Conservation (phyloP, 139 green algal species). For the Chlamydomonas asymmetrica region DNA sequence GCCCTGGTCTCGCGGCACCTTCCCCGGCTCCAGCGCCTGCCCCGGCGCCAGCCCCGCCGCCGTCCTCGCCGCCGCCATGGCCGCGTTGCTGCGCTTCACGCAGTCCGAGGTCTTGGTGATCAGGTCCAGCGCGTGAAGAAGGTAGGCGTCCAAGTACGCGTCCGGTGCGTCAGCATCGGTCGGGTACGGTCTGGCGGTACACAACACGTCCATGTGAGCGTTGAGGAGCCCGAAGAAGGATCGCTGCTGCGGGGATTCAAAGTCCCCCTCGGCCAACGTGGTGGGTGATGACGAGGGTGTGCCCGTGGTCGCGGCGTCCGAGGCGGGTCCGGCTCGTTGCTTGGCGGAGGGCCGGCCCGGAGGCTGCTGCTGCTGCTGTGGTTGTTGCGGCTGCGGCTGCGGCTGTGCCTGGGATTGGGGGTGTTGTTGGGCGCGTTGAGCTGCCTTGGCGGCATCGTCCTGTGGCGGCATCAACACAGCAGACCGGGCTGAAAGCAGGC, state of each 20-base stretch:
- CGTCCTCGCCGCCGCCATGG: constrained; percentile 20
- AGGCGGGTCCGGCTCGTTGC: not conserved
- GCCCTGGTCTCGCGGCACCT: constrained; percentile 76
- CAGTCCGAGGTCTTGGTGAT: constrained; percentile 71
- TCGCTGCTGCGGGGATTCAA: constrained; percentile 46
- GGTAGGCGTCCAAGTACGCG: constrained; percentile 62
- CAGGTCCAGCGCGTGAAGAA: constrained; percentile 89
- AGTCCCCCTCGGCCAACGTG: constrained; percentile 22
- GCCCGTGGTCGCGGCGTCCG: not conserved
- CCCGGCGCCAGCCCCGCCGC: no score
- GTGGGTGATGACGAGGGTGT: not conserved
- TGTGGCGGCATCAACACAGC: no score
- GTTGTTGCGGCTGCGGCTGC: not conserved
- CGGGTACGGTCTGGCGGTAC: constrained; percentile 54
- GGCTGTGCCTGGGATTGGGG: no score
- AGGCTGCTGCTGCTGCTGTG: no score
- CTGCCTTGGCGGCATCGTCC: no score
- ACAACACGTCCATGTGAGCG: constrained; percentile 64
- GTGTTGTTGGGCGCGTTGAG: no score
- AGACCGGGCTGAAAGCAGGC: no score
- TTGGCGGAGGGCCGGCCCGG: no score
- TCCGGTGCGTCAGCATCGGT: constrained; percentile 28
- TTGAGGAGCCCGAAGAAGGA: constrained; percentile 59
- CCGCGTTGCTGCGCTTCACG: constrained; percentile 89
- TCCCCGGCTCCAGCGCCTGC: not conserved